Percentiles rank a stretch among this genome's conserved stretches.
phyloP scores from a whole-genome alignment of 495 filamentous ascomycete genomes.

The Aspergillus nanangensis region DNA sequence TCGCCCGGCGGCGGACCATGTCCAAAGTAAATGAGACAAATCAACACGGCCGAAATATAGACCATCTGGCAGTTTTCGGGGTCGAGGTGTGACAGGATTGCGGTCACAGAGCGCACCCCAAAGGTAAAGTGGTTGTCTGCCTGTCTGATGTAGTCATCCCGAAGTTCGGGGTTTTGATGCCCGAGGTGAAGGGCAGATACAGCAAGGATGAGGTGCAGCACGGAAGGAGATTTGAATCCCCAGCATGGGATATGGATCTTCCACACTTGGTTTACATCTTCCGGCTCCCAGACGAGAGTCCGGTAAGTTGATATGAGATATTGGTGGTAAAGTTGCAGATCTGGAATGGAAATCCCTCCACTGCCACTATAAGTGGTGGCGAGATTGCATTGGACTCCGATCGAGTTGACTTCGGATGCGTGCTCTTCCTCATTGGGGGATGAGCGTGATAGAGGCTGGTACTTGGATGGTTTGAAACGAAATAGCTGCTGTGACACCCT shows the following conservation, averaged over 20 bases:
- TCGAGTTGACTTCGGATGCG: background rate
- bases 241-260: slow-evolving; percentile 33
- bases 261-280: slow-evolving; percentile 25
- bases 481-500: background rate
- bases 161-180: slow-evolving; percentile 25
- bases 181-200: slow-evolving; percentile 40
- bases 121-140: slow-evolving; percentile 44
- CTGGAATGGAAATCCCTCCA: slow-evolving; percentile 23
- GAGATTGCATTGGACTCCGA: slow-evolving; percentile 12
- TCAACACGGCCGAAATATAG: slow-evolving; percentile 41
- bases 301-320: slow-evolving; percentile 13
- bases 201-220: slow-evolving; percentile 43
- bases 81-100: slow-evolving; percentile 29
- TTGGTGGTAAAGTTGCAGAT: slow-evolving; percentile 20
- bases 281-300: slow-evolving; percentile 9
- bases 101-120: slow-evolving; percentile 39
- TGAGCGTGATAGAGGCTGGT: slow-evolving; percentile 5
- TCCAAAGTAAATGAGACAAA: slow-evolving; percentile 44
- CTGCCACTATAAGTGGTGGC: background rate
- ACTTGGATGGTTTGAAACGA: slow-evolving; percentile 23
- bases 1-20: slow-evolving; percentile 34
- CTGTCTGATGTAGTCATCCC: slow-evolving; percentile 24
- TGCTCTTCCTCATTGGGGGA: background rate
- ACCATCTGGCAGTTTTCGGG: slow-evolving; percentile 38
- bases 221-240: slow-evolving; percentile 37